phyloP scores from a whole-genome alignment of 2,329 filamentous ascomycete species.

The Ophiostoma novo-ulmi region DNA sequence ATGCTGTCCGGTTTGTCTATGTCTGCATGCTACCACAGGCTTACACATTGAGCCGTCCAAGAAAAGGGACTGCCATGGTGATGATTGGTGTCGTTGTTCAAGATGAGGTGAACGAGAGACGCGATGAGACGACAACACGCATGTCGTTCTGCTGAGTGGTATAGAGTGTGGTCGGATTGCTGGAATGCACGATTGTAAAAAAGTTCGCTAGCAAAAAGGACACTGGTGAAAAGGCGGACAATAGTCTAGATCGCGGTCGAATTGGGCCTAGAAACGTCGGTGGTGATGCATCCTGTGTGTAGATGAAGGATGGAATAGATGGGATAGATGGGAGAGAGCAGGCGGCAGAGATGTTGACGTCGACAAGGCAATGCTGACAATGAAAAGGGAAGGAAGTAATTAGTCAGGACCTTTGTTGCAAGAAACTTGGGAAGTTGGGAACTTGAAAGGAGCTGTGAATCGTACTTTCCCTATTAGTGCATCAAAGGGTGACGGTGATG shows the following conservation, averaged over 20 bases:
- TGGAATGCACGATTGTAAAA: not conserved
- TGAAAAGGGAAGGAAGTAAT: not conserved
- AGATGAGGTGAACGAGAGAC: not conserved
- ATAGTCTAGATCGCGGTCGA: not conserved
- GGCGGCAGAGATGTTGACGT: not conserved
- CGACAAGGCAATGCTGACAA: not conserved
- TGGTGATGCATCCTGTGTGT: constrained; percentile 7
- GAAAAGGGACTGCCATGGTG: constrained; percentile 49
- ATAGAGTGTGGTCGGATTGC: not conserved
- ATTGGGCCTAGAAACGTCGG: not conserved
- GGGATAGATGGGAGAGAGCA: not conserved
- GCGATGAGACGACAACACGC: not conserved
- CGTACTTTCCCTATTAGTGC: constrained; percentile 1
- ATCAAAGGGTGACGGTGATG: not conserved
- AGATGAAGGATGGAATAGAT: not conserved
- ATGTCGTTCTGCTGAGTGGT: not conserved
- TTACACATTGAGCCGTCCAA: constrained; percentile 50
- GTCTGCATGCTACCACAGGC: constrained; percentile 28
- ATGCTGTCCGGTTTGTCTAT: not conserved
- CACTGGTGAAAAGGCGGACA: not conserved
- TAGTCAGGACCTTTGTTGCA: not conserved
- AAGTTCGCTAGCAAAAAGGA: not conserved
- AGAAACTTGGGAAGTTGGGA: too few species aligned
- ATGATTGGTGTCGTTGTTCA: constrained; percentile 4
- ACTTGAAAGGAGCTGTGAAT: not conserved